Evolutionary conservation across 768 basidiomycete genomes (phyloP).

Genomic region (Leccinum ochraceum): DNA sequence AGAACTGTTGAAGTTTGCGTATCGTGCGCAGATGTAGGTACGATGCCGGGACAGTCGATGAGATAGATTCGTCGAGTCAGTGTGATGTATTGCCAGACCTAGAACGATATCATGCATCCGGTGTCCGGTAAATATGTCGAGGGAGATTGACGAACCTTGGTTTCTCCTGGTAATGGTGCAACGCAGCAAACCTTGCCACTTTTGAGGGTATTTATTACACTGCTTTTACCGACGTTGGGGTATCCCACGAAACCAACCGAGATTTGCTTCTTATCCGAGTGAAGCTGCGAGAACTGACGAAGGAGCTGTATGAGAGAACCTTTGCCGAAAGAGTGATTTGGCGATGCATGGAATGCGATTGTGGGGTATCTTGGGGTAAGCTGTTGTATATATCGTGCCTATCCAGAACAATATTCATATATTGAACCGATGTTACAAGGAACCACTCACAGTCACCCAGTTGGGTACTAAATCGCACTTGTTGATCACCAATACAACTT

Average conservation of each 20-base stretch:
- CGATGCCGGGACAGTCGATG: constrained; percentile 98
- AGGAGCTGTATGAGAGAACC: constrained; percentile 96
- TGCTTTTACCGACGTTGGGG: constrained; percentile 97
- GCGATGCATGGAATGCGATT: constrained; percentile 97
- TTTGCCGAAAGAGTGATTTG: constrained; percentile 99
- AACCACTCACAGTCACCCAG: constrained; percentile 88
- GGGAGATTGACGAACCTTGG: constrained; percentile 54
- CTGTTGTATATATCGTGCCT: constrained; percentile 96
- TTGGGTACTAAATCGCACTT: constrained; percentile 98
- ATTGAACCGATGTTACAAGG: neutral
- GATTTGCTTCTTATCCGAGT: constrained; percentile 99
- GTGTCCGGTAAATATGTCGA: neutral
- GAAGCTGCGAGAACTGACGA: constrained; percentile 94
- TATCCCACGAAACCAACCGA: constrained; percentile 98
- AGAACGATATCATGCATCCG: constrained; percentile 1
- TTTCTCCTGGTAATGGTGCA: constrained; percentile 97
- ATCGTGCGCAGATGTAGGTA: constrained; percentile 90
- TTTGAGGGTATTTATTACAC: constrained; percentile 98
- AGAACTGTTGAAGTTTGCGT: constrained; percentile 89
- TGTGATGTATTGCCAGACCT: constrained; percentile 99
- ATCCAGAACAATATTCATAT: constrained; percentile 1
- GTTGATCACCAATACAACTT: constrained; percentile 94
- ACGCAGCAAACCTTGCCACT: constrained; percentile 96
- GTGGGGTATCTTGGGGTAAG: constrained; percentile 94
- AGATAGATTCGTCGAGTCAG: constrained; percentile 95